Evolutionary conservation across 768 basidiomycete genomes (phyloP).

Genomic region (Leccinum sublutescens): DNA sequence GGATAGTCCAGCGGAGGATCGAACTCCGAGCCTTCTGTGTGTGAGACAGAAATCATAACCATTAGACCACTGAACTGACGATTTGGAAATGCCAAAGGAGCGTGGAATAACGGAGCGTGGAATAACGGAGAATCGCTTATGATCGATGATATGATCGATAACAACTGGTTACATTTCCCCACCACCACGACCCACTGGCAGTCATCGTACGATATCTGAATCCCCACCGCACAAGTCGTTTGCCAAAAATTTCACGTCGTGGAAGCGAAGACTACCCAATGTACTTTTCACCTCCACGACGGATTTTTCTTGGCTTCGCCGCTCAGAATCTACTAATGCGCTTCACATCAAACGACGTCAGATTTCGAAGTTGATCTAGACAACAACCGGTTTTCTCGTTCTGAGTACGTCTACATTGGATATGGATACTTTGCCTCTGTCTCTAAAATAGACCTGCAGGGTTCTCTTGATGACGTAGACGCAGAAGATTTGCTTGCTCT

Average conservation of each 20-base stretch:
- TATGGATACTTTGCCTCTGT: background rate
- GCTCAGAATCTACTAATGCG: no score
- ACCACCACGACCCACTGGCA: no score
- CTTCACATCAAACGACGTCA: background rate
- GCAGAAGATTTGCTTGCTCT: slow-evolving; percentile 5
- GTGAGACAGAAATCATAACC: slow-evolving; percentile 40
- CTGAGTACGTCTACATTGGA: background rate
- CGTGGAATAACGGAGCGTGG: background rate
- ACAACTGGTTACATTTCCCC: no score
- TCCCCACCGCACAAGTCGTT: background rate
- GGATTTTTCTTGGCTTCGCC: background rate
- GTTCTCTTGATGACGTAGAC: background rate
- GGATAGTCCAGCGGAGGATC: slow-evolving; percentile 37
- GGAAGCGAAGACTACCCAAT: background rate
- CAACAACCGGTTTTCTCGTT: background rate
- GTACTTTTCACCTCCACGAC: background rate
- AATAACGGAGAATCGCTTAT: background rate
- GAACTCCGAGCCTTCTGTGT: slow-evolving; percentile 39
- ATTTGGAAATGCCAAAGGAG: background rate
- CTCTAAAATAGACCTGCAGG: background rate
- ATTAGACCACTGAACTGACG: slow-evolving; percentile 36
- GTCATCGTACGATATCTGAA: no score
- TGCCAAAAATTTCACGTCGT: no score
- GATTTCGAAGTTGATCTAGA: background rate
- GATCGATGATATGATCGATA: no score